Conservation (phyloP, 805 yeast genomes). For the Wickerhamomyces bovis region DNA sequence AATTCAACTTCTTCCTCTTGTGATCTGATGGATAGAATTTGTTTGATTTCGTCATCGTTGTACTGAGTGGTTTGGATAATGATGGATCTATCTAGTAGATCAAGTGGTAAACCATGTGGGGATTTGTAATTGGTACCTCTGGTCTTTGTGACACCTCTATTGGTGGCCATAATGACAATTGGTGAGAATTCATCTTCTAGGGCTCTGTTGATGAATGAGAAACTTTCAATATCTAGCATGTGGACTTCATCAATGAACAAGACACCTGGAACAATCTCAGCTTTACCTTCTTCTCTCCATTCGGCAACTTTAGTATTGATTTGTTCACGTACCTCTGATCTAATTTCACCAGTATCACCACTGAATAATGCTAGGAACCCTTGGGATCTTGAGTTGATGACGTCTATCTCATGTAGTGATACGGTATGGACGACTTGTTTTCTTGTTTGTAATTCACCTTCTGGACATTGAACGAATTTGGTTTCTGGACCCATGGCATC, state of each 20-base stretch:
- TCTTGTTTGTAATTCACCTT: slow-evolving; percentile 95
- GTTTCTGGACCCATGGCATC: slow-evolving; percentile 99
- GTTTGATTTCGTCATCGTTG: slow-evolving; percentile 74
- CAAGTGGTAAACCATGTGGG: slow-evolving; percentile 97
- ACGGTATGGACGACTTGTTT: slow-evolving; percentile 96
- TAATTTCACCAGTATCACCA: slow-evolving; percentile 96
- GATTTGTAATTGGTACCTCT: slow-evolving; percentile 91
- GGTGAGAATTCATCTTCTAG: slow-evolving; percentile 96
- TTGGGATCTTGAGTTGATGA: slow-evolving; percentile 94
- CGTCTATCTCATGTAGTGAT: slow-evolving; percentile 96
- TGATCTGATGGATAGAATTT: slow-evolving; percentile 84
- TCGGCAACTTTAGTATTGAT: slow-evolving; percentile 95
- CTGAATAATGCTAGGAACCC: slow-evolving; percentile 94
- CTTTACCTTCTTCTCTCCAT: slow-evolving; percentile 99
- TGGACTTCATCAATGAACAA: slow-evolving; percentile 96
- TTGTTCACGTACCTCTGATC: slow-evolving; percentile 93
- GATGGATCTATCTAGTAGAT: slow-evolving; percentile 87
- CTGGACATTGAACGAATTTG: slow-evolving; percentile 96
- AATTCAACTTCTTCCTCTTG: slow-evolving; percentile 91
- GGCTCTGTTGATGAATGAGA: slow-evolving; percentile 92
- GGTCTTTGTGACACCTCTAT: slow-evolving; percentile 89
- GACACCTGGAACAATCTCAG: slow-evolving; percentile 96
- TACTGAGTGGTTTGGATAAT: slow-evolving; percentile 84
- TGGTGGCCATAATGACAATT: slow-evolving; percentile 96
- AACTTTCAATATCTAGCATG: slow-evolving; percentile 96